Percentiles rank a stretch among this genome's conserved stretches.
Conservation (phyloP, 495 filamentous ascomycete species). For the Hapsidospora chrysogenum region DNA sequence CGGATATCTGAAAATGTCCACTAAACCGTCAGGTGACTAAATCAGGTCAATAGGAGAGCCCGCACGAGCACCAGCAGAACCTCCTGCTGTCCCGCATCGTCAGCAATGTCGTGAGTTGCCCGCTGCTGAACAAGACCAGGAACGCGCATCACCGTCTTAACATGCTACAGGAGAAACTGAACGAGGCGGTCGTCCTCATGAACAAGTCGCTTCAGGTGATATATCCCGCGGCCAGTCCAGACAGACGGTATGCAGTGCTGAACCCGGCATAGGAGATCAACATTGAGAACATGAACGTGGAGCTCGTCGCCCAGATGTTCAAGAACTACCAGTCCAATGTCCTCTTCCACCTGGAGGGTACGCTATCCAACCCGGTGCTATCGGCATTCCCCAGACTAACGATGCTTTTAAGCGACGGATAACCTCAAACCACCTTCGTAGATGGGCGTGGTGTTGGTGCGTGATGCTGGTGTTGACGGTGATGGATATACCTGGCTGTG, state of each 20-base stretch:
- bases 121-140: conserved; percentile 4
- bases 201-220: conserved; percentile 81
- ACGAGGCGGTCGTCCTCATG: conserved; percentile 80
- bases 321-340: conserved; percentile 99
- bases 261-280: conserved; percentile 88
- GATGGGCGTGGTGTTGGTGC: conserved; percentile 7
- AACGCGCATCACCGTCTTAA: no score
- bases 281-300: conserved; percentile 94
- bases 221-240: no score
- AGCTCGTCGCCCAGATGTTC: conserved; percentile 98
- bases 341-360: conserved; percentile 92
- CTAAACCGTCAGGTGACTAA: no score
- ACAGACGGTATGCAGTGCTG: no score
- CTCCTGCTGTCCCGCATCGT: conserved; percentile 88
- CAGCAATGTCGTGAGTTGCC: conserved; percentile 68
- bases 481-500: no score
- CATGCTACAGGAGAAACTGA: conserved; percentile 88
- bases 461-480: no score
- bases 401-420: conserved; percentile 86
- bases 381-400: no score
- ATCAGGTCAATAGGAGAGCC: conserved; percentile 90
- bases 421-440: conserved; percentile 65
- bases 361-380: background rate
- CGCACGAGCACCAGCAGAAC: conserved; percentile 94
- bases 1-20: no score